phyloP scores from a whole-genome alignment of 2,329 filamentous ascomycete genomes.

The Calonectria pteridis region DNA sequence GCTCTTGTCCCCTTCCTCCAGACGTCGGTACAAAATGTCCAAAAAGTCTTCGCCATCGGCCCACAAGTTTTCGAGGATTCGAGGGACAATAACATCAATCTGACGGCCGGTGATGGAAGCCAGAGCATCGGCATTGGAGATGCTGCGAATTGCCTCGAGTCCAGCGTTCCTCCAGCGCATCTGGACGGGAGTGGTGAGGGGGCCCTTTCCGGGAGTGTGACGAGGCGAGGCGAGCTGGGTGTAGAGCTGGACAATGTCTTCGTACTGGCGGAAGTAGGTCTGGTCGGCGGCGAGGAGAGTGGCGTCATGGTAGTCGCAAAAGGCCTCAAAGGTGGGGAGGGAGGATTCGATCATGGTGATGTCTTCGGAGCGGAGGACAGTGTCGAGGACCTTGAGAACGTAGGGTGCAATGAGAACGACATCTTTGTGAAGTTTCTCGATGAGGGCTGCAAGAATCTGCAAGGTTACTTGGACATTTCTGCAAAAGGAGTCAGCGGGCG shows the following conservation, averaged over 20 bases:
- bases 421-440: constrained; percentile 93
- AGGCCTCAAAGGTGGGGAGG: constrained; percentile 85
- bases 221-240: constrained; percentile 81
- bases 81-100: constrained; percentile 82
- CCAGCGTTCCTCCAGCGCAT: constrained; percentile 83
- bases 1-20: constrained; percentile 75
- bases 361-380: constrained; percentile 86
- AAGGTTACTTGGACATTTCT: constrained; percentile 96
- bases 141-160: constrained; percentile 82
- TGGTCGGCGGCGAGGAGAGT: constrained; percentile 88
- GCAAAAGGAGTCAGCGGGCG: constrained; percentile 25
- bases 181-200: constrained; percentile 77
- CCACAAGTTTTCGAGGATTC: constrained; percentile 89
- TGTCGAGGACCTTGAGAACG: constrained; percentile 86
- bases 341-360: constrained; percentile 95
- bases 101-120: constrained; percentile 81
- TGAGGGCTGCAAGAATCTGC: constrained; percentile 89
- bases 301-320: constrained; percentile 90
- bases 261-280: constrained; percentile 84
- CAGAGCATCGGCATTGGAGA: constrained; percentile 84
- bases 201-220: constrained; percentile 62
- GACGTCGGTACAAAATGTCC: constrained; percentile 74
- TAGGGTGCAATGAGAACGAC: constrained; percentile 89
- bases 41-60: constrained; percentile 79
- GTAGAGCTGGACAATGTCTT: constrained; percentile 84